Base-by-base conservation (phyloP, 208 protist species). In the Trypanosoma melophagium region DNA sequence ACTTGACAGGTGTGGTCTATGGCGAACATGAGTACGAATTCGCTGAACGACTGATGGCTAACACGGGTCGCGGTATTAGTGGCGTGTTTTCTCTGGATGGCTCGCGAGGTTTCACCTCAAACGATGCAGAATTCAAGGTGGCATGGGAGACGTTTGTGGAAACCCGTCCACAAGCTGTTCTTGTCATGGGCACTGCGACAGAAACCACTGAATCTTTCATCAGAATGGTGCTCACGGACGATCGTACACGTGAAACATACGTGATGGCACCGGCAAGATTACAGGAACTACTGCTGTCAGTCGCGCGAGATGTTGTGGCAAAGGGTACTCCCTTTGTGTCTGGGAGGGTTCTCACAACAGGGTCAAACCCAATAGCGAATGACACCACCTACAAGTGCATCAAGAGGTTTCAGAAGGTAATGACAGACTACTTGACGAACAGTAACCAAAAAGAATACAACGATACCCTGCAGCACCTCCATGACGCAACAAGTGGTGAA, bases 111-210 rank as follows among this genome's bases (percentile, higher is more conserved):
- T 40, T n/a, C n/a, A 50, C 44, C 14, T 66, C 66, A 45, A 57
- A 50, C 21, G 19, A 54, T 25, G 31, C 54, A 10, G 31, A 78
- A 0, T 73, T 81, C 35, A 2, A 69, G 28, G 50, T 22, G 17
- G 57, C 54, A 24, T 90, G 80, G 50, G 64, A 79, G 50, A 41
- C 35, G 4, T 85, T 88, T 69, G 81, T 77, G 19, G 62, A 77
- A 47, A 56, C 66, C 7, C 52, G 56, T 47, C 74, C 75, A 51
- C 81, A 91, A 74, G 85, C 63, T 28, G 66, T 84, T 38, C 55
- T 91, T 7, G 16, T 86, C 14, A 82, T 73, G n/a, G 77, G 69
- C 17, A 35, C 42, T 14, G 60, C 63, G 9, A 50, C 45, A 7
- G 4, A 13, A 13, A 76, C 83, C 61, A 78, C 74, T 7, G 10